A percentile compares a stretch with the other conserved stretches of the same genome.
These are phyloP conservation scores for Fusarium neocosmosporiellum DNA, from an alignment of 2,329 filamentous ascomycete genomes.

Conservation along the genomic window DNA sequence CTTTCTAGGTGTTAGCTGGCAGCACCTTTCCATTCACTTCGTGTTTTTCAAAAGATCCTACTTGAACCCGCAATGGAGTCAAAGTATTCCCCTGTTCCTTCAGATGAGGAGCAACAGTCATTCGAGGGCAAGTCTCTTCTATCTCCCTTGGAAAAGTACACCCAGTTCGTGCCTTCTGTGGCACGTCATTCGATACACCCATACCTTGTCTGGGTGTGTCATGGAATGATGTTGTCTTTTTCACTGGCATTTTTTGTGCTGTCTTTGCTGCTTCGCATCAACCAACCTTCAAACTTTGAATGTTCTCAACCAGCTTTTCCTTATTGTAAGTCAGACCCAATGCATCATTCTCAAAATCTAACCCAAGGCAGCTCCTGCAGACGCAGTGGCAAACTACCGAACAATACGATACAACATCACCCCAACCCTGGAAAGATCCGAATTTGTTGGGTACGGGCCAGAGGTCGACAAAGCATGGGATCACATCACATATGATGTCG, in stretches of 20 bases:
- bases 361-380: conserved; percentile 55
- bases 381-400: conserved; percentile 60
- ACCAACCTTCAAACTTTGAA: neutral
- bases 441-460: conserved; percentile 66
- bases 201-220: conserved; percentile 20
- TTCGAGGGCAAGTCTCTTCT: conserved; percentile 26
- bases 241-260: conserved; percentile 29
- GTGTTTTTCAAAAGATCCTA: neutral
- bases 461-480: conserved; percentile 70
- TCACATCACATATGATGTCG: conserved; percentile 61
- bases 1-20: neutral
- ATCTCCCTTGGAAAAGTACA: neutral
- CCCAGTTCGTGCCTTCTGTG: neutral
- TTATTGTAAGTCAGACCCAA: conserved; percentile 31
- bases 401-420: conserved; percentile 61
- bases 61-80: conserved; percentile 2
- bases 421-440: conserved; percentile 56
- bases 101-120: conserved; percentile 25
- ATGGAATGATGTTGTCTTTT: conserved; percentile 19
- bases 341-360: fast-evolving
- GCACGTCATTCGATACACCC: neutral
- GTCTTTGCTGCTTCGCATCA: conserved; percentile 15
- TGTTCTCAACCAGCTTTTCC: conserved; percentile 14
- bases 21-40: neutral
- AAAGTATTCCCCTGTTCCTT: conserved; percentile 13